A percentile compares a stretch with the other conserved stretches of the same genome.
Conservation (phyloP, 352 stramenopile genomes). For the Phytophthora multivora region DNA sequence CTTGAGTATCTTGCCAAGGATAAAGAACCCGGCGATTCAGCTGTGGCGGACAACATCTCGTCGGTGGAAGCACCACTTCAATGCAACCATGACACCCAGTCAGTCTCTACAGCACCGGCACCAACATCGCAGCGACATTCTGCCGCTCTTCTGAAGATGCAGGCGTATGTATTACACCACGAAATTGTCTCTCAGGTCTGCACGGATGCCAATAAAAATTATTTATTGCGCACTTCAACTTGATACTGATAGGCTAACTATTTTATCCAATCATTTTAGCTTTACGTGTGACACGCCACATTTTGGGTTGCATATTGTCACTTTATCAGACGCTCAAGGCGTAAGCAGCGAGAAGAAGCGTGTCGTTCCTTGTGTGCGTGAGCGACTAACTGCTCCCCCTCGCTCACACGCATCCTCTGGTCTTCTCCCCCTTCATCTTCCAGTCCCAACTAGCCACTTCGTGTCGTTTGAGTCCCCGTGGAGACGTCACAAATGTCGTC, state of each 20-base stretch:
- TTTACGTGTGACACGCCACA: conserved; percentile 28
- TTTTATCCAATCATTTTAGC: background rate
- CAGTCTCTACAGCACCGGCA: too few species aligned
- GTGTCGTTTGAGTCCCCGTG: background rate
- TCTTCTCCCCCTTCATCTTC: conserved; percentile 9
- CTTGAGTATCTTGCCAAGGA: too few species aligned
- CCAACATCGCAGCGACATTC: too few species aligned
- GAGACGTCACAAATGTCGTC: conserved; percentile 28
- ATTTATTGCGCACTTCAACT: background rate
- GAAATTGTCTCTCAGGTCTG: too few species aligned
- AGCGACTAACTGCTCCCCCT: background rate
- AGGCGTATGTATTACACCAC: too few species aligned
- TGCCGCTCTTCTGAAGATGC: too few species aligned
- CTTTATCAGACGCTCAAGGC: conserved; percentile 28
- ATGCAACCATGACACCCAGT: too few species aligned
- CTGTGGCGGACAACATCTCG: too few species aligned
- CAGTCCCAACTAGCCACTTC: background rate
- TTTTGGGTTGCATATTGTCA: conserved; percentile 26
- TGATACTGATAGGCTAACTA: background rate
- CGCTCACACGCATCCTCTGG: background rate
- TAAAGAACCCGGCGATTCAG: too few species aligned
- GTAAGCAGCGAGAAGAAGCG: conserved; percentile 16
- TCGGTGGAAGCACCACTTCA: too few species aligned
- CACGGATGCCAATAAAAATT: too few species aligned
- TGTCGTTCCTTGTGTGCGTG: background rate